phyloP scores from a whole-genome alignment of 164 flowering plant species.

The Sedum album region DNA sequence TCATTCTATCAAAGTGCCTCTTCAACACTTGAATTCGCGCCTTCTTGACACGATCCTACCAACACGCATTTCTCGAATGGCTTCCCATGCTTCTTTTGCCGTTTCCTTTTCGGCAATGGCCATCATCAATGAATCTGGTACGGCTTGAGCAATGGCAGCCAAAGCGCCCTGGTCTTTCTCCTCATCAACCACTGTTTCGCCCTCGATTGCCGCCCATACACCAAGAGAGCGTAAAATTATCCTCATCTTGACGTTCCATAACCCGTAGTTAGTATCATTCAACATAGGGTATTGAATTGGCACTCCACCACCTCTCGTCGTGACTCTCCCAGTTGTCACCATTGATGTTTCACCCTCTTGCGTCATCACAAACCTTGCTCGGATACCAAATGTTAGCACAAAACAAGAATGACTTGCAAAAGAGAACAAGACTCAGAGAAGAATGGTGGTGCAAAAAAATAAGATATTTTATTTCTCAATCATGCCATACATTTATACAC shows the following conservation, averaged over 20 bases:
- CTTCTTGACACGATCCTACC: constrained; percentile 2
- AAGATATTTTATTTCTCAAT: too few species aligned
- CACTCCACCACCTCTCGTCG: not conserved
- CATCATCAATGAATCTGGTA: not conserved
- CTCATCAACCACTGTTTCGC: not conserved
- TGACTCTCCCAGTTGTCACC: not conserved
- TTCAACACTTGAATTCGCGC: not conserved
- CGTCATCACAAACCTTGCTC: too few species aligned
- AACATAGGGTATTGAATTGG: not conserved
- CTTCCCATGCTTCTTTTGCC: not conserved
- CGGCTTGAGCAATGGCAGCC: not conserved
- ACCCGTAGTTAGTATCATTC: not conserved
- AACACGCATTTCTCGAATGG: not conserved
- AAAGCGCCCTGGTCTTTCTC: not conserved
- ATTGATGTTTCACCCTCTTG: too few species aligned
- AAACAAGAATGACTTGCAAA: too few species aligned
- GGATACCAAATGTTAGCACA: too few species aligned
- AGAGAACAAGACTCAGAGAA: too few species aligned
- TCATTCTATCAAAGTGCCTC: not conserved
- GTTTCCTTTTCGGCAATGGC: not conserved
- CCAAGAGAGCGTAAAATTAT: not conserved
- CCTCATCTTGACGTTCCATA: not conserved
- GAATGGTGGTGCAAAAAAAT: too few species aligned
- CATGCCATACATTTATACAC: too few species aligned
- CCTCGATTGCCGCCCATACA: not conserved